Conservation (phyloP, 208 protist genomes). For the Polymyxa betae region DNA sequence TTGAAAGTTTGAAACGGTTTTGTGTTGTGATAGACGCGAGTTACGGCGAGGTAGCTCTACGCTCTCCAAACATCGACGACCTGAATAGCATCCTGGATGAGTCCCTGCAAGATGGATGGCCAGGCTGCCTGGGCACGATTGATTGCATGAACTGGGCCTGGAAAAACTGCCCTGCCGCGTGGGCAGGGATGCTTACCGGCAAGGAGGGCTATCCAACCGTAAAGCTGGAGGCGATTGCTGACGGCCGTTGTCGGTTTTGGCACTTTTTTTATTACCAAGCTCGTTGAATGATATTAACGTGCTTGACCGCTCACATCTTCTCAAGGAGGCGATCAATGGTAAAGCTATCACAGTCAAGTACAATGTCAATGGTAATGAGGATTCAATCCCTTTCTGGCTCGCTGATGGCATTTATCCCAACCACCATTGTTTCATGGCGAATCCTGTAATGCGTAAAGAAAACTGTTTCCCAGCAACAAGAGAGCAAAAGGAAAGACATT, state of each 20-base stretch:
- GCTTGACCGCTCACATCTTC: not conserved
- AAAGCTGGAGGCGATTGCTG: not conserved
- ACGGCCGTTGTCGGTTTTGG: not conserved
- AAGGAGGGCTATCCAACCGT: not conserved
- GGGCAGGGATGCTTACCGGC: not conserved
- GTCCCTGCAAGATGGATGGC: not conserved
- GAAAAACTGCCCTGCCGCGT: not conserved
- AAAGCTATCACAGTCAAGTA: not conserved
- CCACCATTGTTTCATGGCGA: not conserved
- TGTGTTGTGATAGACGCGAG: too few species aligned
- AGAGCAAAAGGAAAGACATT: not conserved
- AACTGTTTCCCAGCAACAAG: not conserved
- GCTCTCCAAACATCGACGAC: not conserved
- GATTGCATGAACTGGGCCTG: conserved; percentile 7
- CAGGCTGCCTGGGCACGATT: not conserved
- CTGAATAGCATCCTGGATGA: not conserved
- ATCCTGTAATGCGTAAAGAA: not conserved
- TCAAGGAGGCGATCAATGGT: not conserved
- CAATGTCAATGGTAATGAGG: not conserved
- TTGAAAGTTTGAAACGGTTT: too few species aligned
- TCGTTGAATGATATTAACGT: conserved; percentile 33
- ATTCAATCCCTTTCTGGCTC: not conserved
- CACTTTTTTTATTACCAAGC: not conserved
- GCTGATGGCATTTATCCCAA: not conserved
- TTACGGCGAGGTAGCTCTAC: too few species aligned